Evolutionary conservation across 148 eudicot genomes (phyloP).

Genomic region (Hydrangea macrophylla): DNA sequence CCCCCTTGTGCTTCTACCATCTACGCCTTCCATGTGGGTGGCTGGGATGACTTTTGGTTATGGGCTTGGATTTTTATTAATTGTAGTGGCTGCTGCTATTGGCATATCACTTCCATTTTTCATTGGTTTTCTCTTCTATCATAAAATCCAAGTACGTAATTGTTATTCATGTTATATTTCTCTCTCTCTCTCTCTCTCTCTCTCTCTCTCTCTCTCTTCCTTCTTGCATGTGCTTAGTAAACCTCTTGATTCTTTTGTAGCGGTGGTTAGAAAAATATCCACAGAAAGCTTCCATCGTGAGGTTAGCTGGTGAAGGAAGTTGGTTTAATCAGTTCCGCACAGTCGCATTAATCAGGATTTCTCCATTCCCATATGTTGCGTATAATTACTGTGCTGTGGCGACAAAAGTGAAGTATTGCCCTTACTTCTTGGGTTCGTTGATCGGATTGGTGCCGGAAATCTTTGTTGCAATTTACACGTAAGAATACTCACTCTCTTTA

Average conservation of each 20-base stretch:
- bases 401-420: slow-evolving; percentile 77
- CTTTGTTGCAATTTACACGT: slow-evolving; percentile 89
- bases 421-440: slow-evolving; percentile 76
- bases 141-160: slow-evolving; percentile 63
- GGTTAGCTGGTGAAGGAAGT: slow-evolving; percentile 85
- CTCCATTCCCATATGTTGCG: slow-evolving; percentile 85
- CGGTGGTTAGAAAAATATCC: slow-evolving; percentile 76
- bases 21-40: slow-evolving; percentile 94
- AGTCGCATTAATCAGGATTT: slow-evolving; percentile 77
- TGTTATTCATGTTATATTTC: neutral
- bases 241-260: slow-evolving; percentile 32
- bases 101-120: slow-evolving; percentile 83
- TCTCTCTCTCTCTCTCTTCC: neutral
- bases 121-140: slow-evolving; percentile 65
- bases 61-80: slow-evolving; percentile 74
- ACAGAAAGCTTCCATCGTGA: slow-evolving; percentile 72
- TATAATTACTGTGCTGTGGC: slow-evolving; percentile 91
- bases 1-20: slow-evolving; percentile 70
- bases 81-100: slow-evolving; percentile 53
- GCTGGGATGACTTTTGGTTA: slow-evolving; percentile 98
- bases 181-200: slow-evolving; percentile 7
- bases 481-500: slow-evolving; percentile 25
- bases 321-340: slow-evolving; percentile 69
- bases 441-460: slow-evolving; percentile 89
- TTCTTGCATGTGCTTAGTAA: slow-evolving; percentile 7